Evolutionary conservation across 192 early-diverging fungal species (phyloP).

Genomic region (Jimgerdemannia lactiflua): DNA sequence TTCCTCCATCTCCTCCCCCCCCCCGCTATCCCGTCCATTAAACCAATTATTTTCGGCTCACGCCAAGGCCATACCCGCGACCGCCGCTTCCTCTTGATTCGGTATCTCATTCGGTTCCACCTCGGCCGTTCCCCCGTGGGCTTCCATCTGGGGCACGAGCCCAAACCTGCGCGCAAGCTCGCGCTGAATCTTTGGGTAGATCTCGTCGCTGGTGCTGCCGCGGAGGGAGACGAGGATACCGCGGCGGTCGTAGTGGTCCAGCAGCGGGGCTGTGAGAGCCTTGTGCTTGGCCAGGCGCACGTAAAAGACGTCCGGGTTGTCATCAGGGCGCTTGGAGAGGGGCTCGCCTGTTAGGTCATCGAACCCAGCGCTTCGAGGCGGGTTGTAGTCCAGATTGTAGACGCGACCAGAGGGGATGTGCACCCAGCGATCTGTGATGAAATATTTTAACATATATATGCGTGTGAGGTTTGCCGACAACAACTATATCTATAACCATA

Average conservation of each 20-base stretch:
- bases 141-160: not conserved
- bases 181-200: constrained; percentile 82
- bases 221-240: constrained; percentile 66
- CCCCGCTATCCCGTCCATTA: no score
- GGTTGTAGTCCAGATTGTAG: constrained; percentile 94
- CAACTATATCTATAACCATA: not conserved
- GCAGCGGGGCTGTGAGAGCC: constrained; percentile 72
- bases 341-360: constrained; percentile 97
- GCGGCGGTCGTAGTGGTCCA: constrained; percentile 73
- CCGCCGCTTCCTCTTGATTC: no score
- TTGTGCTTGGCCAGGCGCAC: constrained; percentile 77
- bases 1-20: no score
- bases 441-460: not conserved
- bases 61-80: no score
- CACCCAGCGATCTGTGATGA: constrained; percentile 81
- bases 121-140: not conserved
- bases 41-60: no score
- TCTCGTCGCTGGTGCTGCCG: constrained; percentile 87
- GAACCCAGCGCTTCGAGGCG: constrained; percentile 70
- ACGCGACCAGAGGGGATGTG: constrained; percentile 89
- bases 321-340: constrained; percentile 82
- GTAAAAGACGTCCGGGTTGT: constrained; percentile 82
- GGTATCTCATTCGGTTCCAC: not conserved
- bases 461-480: not conserved
- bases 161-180: constrained; percentile 35